These are phyloP conservation scores for Penicillium goetzii DNA, from an alignment of 495 filamentous ascomycete species.

Conservation along the genomic window DNA sequence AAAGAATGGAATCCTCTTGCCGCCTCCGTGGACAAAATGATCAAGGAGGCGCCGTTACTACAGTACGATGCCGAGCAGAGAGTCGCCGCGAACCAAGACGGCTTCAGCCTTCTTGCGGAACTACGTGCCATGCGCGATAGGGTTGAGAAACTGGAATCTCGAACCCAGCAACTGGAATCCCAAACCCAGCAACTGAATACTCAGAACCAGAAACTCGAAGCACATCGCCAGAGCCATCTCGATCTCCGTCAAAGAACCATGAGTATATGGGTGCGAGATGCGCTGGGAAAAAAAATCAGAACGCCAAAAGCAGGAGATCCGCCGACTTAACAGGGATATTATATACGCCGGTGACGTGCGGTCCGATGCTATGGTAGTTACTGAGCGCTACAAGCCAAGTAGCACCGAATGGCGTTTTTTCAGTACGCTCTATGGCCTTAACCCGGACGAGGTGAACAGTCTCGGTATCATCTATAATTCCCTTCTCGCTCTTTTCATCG, in stretches of 20 bases:
- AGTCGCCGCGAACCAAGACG: no score
- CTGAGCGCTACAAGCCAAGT: constrained; percentile 8
- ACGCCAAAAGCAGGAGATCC: constrained; percentile 1
- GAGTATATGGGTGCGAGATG: constrained; percentile 12
- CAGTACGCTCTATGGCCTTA: constrained; percentile 13
- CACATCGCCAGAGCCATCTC: constrained; percentile 10
- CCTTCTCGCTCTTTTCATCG: neutral
- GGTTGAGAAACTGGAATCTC: no score
- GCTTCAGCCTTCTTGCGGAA: no score
- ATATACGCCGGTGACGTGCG: constrained; percentile 16
- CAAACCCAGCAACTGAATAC: neutral
- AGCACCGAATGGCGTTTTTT: constrained; percentile 17
- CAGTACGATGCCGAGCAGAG: no score
- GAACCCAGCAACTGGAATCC: no score
- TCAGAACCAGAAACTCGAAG: neutral
- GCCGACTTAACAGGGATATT: constrained; percentile 4
- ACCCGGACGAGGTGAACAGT: constrained; percentile 12
- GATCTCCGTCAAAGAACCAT: constrained; percentile 14
- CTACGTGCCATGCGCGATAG: no score
- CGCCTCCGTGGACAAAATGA: no score
- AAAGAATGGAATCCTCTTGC: no score
- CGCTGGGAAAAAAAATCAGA: constrained; percentile 6
- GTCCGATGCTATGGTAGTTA: constrained; percentile 14
- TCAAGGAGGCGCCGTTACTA: no score
- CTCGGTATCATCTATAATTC: constrained; percentile 8